These are phyloP conservation scores for Babesia divergens DNA, from an alignment of 169 alveolate species.

Conservation along the genomic window DNA sequence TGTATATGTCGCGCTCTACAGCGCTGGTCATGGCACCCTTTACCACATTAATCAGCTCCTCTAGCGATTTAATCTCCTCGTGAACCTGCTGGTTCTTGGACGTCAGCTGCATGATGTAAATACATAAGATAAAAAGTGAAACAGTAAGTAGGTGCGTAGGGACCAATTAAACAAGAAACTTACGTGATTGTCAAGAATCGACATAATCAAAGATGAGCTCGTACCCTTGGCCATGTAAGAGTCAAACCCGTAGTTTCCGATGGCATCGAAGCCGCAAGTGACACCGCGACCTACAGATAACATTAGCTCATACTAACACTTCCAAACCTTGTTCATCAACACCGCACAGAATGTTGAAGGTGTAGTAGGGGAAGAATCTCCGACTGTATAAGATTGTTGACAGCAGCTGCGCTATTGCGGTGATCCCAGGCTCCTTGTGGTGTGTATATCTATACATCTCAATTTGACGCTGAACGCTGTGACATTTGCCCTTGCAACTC, in stretches of 20 bases:
- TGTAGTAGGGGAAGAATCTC: conserved; percentile 92
- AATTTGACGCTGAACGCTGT: conserved; percentile 77
- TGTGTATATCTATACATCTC: conserved; percentile 80
- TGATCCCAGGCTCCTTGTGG: conserved; percentile 84
- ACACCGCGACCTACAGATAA: conserved; percentile 72
- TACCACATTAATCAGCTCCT: conserved; percentile 80
- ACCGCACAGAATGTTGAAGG: conserved; percentile 89
- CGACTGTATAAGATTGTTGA: conserved; percentile 86
- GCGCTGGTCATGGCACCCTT: conserved; percentile 89
- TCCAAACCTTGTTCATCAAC: conserved; percentile 76
- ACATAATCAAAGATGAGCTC: conserved; percentile 82
- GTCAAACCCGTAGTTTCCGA: conserved; percentile 85
- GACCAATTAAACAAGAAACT: not conserved
- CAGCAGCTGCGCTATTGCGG: conserved; percentile 85
- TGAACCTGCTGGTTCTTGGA: conserved; percentile 53
- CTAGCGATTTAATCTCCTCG: conserved; percentile 61
- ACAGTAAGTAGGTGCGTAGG: not conserved
- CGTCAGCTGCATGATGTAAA: conserved; percentile 70
- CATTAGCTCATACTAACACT: not conserved
- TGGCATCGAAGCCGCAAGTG: conserved; percentile 90
- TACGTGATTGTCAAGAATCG: conserved; percentile 86
- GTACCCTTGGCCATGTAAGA: conserved; percentile 90
- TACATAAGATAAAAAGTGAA: not conserved
- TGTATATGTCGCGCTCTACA: conserved; percentile 91
- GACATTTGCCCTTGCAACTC: not conserved